These are phyloP conservation scores for Tricholoma furcatifolium DNA, from an alignment of 768 basidiomycete genomes.

Conservation along the genomic window DNA sequence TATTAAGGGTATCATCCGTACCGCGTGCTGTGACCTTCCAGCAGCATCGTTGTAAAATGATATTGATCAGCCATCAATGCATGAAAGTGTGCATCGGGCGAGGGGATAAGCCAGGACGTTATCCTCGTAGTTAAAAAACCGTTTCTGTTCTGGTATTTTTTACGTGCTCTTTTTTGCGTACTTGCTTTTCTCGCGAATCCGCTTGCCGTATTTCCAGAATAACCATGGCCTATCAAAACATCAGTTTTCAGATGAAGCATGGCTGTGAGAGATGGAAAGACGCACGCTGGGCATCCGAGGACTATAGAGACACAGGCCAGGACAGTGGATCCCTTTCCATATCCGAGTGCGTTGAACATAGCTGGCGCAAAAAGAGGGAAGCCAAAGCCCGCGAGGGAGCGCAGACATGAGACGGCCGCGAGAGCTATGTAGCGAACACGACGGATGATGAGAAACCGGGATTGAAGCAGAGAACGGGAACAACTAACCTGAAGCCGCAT, in stretches of 20 bases:
- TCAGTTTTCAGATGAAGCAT: neutral
- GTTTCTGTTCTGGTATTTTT: neutral
- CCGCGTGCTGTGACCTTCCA: no score
- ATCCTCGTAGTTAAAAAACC: no score
- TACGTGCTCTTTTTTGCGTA: conserved; percentile 30
- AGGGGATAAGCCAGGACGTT: no score
- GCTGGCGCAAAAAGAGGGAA: conserved; percentile 78
- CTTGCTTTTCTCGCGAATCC: conserved; percentile 49
- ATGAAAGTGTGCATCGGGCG: no score
- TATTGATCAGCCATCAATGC: no score
- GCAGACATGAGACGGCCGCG: conserved; percentile 60
- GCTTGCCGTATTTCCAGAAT: conserved; percentile 34
- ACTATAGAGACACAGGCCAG: conserved; percentile 57
- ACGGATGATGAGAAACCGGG: neutral
- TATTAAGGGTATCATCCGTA: no score
- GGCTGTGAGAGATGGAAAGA: conserved; percentile 8
- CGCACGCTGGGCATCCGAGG: conserved; percentile 60
- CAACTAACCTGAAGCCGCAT: conserved; percentile 60
- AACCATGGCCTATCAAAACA: conserved; percentile 25
- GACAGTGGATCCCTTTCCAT: conserved; percentile 68
- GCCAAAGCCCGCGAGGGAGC: conserved; percentile 67
- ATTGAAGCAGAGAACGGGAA: neutral
- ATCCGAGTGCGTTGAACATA: conserved; percentile 65
- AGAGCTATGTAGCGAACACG: conserved; percentile 39
- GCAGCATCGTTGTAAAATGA: no score